Conservation (phyloP, 306 rosid species). For the Senna tora region DNA sequence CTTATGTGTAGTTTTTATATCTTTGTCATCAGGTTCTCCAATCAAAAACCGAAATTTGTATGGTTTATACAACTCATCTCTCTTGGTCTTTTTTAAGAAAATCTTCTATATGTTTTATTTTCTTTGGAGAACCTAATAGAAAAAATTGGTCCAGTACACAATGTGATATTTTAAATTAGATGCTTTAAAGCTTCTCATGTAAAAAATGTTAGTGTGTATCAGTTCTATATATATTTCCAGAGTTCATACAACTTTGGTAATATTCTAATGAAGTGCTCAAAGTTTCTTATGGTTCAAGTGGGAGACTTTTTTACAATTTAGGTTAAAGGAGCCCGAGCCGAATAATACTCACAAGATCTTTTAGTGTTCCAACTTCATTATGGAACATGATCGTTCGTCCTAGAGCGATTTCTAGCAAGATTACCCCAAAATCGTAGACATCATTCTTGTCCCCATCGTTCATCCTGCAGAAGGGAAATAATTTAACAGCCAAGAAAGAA, state of each 20-base stretch:
- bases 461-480: conserved; percentile 47
- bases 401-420: conserved; percentile 79
- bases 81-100: too few species aligned
- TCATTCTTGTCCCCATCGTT: conserved; percentile 73
- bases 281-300: not conserved
- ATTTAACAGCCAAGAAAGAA: conserved; percentile 6
- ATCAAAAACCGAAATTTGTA: too few species aligned
- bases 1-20: too few species aligned
- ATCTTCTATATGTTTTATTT: too few species aligned
- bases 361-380: conserved; percentile 76
- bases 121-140: not conserved
- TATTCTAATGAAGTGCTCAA: not conserved
- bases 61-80: too few species aligned
- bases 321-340: not conserved
- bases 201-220: not conserved
- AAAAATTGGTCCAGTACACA: not conserved
- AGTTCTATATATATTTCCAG: too few species aligned
- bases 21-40: too few species aligned
- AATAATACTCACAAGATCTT: conserved; percentile 81
- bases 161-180: not conserved
- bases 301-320: not conserved
- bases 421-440: conserved; percentile 84
- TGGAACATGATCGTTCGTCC: conserved; percentile 86
- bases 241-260: not conserved
- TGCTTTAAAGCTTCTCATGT: not conserved